Base-by-base conservation (phyloP, 345 rosid species). In the Ailanthus altissimus region DNA sequence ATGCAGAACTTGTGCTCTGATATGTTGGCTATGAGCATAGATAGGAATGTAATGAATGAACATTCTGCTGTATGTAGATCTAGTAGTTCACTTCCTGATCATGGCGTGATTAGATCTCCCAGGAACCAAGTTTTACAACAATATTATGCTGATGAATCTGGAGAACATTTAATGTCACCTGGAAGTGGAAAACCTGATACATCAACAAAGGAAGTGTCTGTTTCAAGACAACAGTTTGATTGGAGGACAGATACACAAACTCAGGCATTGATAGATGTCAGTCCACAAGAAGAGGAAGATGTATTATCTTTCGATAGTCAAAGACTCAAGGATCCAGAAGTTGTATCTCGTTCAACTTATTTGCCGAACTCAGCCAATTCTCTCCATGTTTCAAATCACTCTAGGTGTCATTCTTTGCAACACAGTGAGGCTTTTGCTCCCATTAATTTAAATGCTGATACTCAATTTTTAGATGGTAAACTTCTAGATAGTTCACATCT, bases 281-380 rank as follows among this genome's bases (percentile, higher is more conserved):
- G 59, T 45, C 78, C 86, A 53, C 87, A 82, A 76, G 82, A 85
- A 69, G 94, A 90, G 77, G 90, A 89, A 42, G 93, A 87, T 83
- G n/a, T 91, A 50, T 63, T 90, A 78, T 85, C 91, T 71, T 87
- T 88, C 75, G 87, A 87, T 80, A 88, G 58, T 77, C 92, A 83
- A 69, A 82, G 94, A 80, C 86, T 75, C 23, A 85, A 85, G 65
- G 88, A 85, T 86, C 97, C 97, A 7, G 91, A 89, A 75, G 86
- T 82, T 32, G 81, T 78, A 57, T 84, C 78, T 54, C 85, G 40
- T 69, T 79, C 88, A 45, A 51, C 71, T 47, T 81, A 58, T 84
- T 61, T 82, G 67, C 84, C 86, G 38, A 84, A 79, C 74, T 83
- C 88, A 64, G 83, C 89, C 54, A 83, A 75, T 79, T 66, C 81